Evolutionary conservation across 495 filamentous ascomycete species (phyloP).

Genomic region (Recurvomyces mirabilis): DNA sequence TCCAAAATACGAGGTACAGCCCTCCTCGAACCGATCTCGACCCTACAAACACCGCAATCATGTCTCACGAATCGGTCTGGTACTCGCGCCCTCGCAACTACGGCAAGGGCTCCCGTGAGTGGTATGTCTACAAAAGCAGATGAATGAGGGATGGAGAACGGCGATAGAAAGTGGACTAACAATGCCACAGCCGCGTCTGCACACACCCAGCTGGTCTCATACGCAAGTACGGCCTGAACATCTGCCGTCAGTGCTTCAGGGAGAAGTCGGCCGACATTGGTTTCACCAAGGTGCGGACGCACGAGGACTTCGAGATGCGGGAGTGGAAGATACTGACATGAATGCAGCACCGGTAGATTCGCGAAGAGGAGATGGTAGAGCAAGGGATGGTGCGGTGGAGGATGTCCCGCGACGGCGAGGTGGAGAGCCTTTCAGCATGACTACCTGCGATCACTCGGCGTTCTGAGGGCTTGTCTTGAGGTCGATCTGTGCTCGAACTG

Average conservation of each 20-base stretch:
- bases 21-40: neutral
- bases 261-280: conserved; percentile 95
- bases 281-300: conserved; percentile 76
- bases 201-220: conserved; percentile 89
- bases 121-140: conserved; percentile 50
- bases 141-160: no score
- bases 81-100: conserved; percentile 93
- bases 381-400: no score
- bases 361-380: neutral
- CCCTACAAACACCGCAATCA: conserved; percentile 29
- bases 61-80: conserved; percentile 99
- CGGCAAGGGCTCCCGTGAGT: conserved; percentile 86
- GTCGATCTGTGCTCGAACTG: no score
- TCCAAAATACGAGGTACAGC: neutral
- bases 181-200: conserved; percentile 83
- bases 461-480: no score
- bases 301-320: no score
- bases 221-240: conserved; percentile 98
- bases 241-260: conserved; percentile 99
- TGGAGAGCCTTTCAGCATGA: no score
- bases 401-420: no score
- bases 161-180: no score
- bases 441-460: no score
- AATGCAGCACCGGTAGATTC: neutral
- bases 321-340: neutral